Evolutionary conservation across 2,329 filamentous ascomycete species (phyloP).

Genomic region (Fusarium sp.): DNA sequence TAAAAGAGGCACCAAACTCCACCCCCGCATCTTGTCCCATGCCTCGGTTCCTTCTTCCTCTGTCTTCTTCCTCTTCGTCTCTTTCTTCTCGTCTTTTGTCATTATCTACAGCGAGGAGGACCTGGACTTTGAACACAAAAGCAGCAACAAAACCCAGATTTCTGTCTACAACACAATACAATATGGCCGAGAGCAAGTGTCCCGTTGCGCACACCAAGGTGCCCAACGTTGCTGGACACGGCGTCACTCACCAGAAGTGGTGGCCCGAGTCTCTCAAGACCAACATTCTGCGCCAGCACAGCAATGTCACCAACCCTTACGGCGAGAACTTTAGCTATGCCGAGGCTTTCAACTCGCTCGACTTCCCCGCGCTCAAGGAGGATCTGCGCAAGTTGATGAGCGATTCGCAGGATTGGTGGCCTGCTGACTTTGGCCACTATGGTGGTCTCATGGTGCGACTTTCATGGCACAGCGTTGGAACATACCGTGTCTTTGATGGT

Average conservation of each 20-base stretch:
- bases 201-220: conserved; percentile 27
- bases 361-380: conserved; percentile 72
- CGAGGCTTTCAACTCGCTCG: conserved; percentile 29
- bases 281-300: conserved; percentile 35
- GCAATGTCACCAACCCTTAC: conserved; percentile 25
- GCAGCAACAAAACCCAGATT: neutral
- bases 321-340: conserved; percentile 33
- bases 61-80: conserved; percentile 1
- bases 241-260: conserved; percentile 29
- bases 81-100: conserved; percentile 16
- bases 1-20: conserved; percentile 17
- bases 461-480: conserved; percentile 84
- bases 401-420: conserved; percentile 84
- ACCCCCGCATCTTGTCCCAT: conserved; percentile 32
- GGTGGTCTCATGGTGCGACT: conserved; percentile 83
- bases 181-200: conserved; percentile 34
- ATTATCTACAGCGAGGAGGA: conserved; percentile 27
- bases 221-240: conserved; percentile 31
- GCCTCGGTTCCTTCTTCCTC: conserved; percentile 28
- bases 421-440: conserved; percentile 84
- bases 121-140: conserved; percentile 5
- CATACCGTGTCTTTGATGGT: conserved; percentile 79
- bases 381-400: conserved; percentile 78
- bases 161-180: conserved; percentile 10
- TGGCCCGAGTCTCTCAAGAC: conserved; percentile 38